Evolutionary conservation across 176 grass and related monocot genomes (phyloP), one percentile per base, ranked within the genome.

Genomic region (Coix lacrymajobi): DNA sequence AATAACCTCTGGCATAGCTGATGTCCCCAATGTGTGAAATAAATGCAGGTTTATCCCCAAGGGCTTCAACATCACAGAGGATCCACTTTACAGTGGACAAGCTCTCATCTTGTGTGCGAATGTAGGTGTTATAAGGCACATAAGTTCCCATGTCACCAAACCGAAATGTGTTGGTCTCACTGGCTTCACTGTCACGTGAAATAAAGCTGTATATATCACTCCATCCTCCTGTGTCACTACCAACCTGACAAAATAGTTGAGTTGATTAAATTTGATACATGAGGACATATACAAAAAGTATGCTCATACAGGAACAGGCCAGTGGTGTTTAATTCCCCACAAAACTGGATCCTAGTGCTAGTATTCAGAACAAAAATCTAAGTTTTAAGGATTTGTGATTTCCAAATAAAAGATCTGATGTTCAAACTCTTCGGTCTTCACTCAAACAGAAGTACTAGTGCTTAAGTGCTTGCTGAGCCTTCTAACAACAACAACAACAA

Each of bases 1-100:
- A 54, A 85, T 80, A 93, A 54, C 96, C 93, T 76, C 89, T 89
- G 44, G 96, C 96, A 8, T 98, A 98, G 69, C 96, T 99, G 76
- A 99, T 99, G 73, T 99, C 96, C 14, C 91, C 96, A 68, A 99
- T 94, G 80, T 96, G 93, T 22, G 96, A 99, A 91, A 99, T 88
- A 52, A 99, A 83, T 54, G 81, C 89, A 33, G 93, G 71, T 71
- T 94, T 93, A 81, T 99, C 90, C 75, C 93, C 87, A 78, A 99
- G 82, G 71, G 93, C 85, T 89, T 96, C 58, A 72, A 99, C 85
- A 73, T 96, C 93, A 24, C 80, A 89, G 32, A 99, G 89, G 74
- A 99, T 94, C 87, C 89, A 95, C 73, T 96, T 96, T 49, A 99
- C 85, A 20, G 93, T 99, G 5, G 73, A 96, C 51, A 86, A 84